These are phyloP conservation scores for Pseudocohnilembus persalinus DNA, from an alignment of 169 alveolate genomes.

Conservation along the genomic window DNA sequence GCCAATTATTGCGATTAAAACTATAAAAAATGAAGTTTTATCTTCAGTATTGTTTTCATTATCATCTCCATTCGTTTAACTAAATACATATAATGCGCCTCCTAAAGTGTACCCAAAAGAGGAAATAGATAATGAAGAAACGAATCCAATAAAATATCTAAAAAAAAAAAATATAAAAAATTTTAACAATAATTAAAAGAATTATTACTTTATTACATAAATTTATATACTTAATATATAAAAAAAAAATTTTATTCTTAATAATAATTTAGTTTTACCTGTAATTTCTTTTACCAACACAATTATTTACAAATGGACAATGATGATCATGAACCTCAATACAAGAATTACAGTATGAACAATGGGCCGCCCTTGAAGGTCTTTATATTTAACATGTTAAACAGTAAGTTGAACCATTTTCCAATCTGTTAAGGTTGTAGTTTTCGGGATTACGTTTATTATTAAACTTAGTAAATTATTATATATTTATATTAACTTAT, in stretches of 20 bases:
- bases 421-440: background rate
- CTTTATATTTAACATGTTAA: background rate
- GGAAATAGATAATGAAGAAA: background rate
- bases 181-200: too few relatives aligned
- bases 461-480: too few relatives aligned
- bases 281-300: background rate
- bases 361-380: background rate
- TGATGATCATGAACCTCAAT: background rate
- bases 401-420: background rate
- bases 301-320: background rate
- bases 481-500: too few relatives aligned
- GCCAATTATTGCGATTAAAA: background rate
- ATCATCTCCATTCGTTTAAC: background rate
- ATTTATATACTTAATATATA: too few relatives aligned
- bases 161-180: too few relatives aligned
- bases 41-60: too few relatives aligned
- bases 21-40: background rate
- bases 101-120: background rate
- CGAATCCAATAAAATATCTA: background rate
- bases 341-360: background rate
- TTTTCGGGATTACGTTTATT: too few relatives aligned
- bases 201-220: too few relatives aligned
- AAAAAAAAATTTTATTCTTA: too few relatives aligned
- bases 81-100: too few relatives aligned
- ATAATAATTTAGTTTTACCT: background rate